Conservation (phyloP, 2,329 filamentous ascomycete genomes). For the Esteya vermicola region DNA sequence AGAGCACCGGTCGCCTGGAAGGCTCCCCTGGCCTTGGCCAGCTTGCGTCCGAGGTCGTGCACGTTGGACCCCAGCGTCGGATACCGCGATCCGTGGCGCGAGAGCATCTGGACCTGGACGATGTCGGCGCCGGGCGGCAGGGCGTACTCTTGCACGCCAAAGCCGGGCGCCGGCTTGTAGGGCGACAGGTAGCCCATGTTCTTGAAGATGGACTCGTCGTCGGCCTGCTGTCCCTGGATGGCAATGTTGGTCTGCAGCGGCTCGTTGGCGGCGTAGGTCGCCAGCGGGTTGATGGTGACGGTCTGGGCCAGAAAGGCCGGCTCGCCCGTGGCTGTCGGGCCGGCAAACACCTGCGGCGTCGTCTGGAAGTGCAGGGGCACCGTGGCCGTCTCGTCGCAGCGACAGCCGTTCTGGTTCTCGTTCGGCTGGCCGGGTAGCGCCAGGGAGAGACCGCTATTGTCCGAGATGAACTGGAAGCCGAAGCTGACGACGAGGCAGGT, state of each 20-base stretch:
- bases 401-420: slow-evolving; percentile 9
- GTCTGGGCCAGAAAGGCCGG: slow-evolving; percentile 60
- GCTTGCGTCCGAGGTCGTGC: slow-evolving; percentile 37
- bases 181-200: slow-evolving; percentile 56
- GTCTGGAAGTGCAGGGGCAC: slow-evolving; percentile 53
- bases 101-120: slow-evolving; percentile 57
- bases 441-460: slow-evolving; percentile 9
- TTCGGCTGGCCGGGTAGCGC: slow-evolving; percentile 2
- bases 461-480: slow-evolving; percentile 11
- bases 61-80: slow-evolving; percentile 48
- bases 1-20: slow-evolving; percentile 44
- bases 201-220: slow-evolving; percentile 54
- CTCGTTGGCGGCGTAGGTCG: slow-evolving; percentile 50
- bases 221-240: slow-evolving; percentile 41
- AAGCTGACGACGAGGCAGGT: slow-evolving; percentile 12
- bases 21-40: slow-evolving; percentile 37
- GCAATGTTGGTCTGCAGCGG: slow-evolving; percentile 59
- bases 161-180: slow-evolving; percentile 58
- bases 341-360: slow-evolving; percentile 42
- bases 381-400: slow-evolving; percentile 4
- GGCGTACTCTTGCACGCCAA: slow-evolving; percentile 59
- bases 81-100: slow-evolving; percentile 60
- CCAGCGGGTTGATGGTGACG: slow-evolving; percentile 50
- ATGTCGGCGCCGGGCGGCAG: slow-evolving; percentile 54
- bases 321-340: slow-evolving; percentile 55